phyloP scores from a whole-genome alignment of 768 basidiomycete species.

The Serendipita indica region DNA sequence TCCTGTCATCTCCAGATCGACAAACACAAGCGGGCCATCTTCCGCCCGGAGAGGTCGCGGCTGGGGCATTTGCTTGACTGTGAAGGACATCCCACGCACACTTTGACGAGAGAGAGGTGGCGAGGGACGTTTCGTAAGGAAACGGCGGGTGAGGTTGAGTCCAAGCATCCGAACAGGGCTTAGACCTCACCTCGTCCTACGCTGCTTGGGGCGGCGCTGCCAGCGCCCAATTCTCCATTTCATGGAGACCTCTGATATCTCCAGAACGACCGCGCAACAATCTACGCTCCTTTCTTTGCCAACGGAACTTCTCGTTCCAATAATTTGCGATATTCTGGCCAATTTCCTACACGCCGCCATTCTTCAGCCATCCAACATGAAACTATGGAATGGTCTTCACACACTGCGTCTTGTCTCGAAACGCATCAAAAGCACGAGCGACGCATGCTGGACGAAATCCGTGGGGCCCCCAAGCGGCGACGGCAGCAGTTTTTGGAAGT shows the following conservation, averaged over 20 bases:
- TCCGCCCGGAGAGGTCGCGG: slow-evolving; percentile 27
- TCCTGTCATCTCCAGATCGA: slow-evolving; percentile 84
- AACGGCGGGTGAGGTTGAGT: not conserved
- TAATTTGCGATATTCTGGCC: not conserved
- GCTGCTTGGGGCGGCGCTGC: no score
- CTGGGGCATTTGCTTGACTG: not conserved
- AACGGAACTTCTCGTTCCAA: not conserved
- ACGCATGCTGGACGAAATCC: not conserved
- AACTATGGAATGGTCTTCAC: not conserved
- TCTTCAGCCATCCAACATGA: not conserved
- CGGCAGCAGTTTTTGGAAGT: not conserved
- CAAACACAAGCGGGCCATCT: slow-evolving; percentile 65
- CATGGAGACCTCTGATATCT: not conserved
- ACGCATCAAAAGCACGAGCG: not conserved
- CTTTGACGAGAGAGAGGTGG: not conserved
- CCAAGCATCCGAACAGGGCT: no score
- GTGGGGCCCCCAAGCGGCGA: not conserved
- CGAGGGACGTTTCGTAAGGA: not conserved
- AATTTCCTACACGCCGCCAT: not conserved
- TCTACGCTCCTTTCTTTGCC: not conserved
- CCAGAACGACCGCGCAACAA: not conserved
- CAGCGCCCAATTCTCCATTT: not conserved
- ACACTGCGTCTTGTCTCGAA: not conserved
- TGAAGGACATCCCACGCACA: not conserved
- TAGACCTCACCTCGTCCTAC: no score